Conservation (phyloP, 2,329 filamentous ascomycete species). For the Atkinsonella hypoxylon region DNA sequence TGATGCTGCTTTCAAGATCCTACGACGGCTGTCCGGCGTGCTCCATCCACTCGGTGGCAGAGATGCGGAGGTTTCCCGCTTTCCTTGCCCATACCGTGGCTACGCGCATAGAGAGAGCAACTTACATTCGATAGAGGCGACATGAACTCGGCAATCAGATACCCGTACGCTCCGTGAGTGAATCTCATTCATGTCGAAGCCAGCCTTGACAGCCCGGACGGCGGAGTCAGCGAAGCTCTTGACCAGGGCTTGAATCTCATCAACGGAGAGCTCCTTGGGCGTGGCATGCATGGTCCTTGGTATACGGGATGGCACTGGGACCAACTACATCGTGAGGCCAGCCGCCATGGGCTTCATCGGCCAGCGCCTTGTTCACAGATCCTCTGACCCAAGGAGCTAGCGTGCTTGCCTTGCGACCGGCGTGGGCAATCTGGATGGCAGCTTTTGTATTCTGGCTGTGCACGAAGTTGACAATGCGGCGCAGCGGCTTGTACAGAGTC, state of each 20-base stretch:
- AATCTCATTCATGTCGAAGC: constrained; percentile 65
- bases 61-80: constrained; percentile 33
- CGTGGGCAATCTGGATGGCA: constrained; percentile 72
- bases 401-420: constrained; percentile 56
- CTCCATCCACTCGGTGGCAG: constrained; percentile 53
- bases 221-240: constrained; percentile 46
- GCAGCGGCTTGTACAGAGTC: constrained; percentile 49
- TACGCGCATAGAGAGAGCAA: background rate
- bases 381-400: constrained; percentile 50
- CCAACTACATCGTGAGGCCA: constrained; percentile 46
- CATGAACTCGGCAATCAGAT: constrained; percentile 54
- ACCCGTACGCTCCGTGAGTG: constrained; percentile 52
- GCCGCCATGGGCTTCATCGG: constrained; percentile 38
- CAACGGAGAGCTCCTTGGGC: constrained; percentile 55
- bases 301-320: constrained; percentile 44
- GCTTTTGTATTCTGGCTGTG: constrained; percentile 68
- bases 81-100: no score
- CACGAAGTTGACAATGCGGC: constrained; percentile 62
- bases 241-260: constrained; percentile 57
- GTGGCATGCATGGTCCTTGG: constrained; percentile 46
- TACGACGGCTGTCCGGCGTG: constrained; percentile 38
- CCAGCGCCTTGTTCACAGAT: constrained; percentile 36
- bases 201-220: constrained; percentile 51
- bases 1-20: constrained; percentile 53
- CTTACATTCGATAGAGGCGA: constrained; percentile 43